Percentiles rank a stretch among this genome's conserved stretches.
phyloP scores from a whole-genome alignment of 2,329 filamentous ascomycete genomes.

The Coniochaeta hoffmannii region DNA sequence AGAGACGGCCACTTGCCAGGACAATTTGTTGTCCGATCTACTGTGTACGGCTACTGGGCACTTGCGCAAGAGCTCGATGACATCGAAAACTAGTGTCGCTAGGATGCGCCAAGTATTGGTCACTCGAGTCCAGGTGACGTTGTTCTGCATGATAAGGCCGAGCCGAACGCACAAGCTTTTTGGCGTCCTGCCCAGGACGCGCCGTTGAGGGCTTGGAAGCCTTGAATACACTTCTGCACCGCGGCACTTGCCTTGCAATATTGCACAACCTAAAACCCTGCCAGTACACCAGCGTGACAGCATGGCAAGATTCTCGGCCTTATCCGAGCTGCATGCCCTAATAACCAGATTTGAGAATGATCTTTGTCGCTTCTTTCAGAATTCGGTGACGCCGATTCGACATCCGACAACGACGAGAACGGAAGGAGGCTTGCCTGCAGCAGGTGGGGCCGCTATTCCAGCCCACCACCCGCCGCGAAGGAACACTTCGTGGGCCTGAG shows the following conservation, averaged over 20 bases:
- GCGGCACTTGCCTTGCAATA: no score
- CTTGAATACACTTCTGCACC: background rate
- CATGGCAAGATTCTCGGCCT: no score
- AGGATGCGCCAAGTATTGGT: background rate
- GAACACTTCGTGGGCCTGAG: background rate
- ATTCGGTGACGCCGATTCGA: background rate
- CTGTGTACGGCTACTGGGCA: background rate
- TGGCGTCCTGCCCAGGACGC: background rate
- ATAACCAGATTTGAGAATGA: background rate
- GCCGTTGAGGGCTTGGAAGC: background rate
- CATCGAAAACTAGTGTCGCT: background rate
- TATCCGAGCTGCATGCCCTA: background rate
- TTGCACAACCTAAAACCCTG: no score
- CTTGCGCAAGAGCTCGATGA: background rate
- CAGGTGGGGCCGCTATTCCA: background rate
- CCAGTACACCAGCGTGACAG: no score
- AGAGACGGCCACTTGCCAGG: background rate
- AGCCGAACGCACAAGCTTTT: conserved; percentile 5
- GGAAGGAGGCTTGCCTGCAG: background rate
- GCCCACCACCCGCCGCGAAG: background rate
- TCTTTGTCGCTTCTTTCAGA: no score
- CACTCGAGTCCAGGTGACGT: conserved; percentile 2
- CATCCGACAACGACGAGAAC: background rate
- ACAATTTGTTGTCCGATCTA: background rate
- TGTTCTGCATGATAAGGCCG: conserved; percentile 4